Conservation (phyloP, 2,329 filamentous ascomycete genomes). For the Zymoseptoria passerinii region DNA sequence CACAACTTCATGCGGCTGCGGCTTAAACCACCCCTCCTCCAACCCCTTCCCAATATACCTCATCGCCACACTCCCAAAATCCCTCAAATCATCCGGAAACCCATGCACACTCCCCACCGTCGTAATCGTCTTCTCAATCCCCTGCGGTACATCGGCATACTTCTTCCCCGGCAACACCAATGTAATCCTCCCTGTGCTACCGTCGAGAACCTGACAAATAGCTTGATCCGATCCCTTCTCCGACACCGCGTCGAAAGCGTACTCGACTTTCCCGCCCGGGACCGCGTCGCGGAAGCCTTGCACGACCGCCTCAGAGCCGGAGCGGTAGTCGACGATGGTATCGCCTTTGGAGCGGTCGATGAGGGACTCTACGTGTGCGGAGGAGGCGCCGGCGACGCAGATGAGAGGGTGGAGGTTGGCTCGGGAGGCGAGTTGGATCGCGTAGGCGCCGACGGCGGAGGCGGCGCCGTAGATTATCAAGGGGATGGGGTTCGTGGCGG, state of each 20-base stretch:
- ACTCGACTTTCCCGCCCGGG: conserved; percentile 18
- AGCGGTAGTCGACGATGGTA: conserved; percentile 52
- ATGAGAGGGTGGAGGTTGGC: conserved; percentile 55
- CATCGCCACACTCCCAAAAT: conserved; percentile 30
- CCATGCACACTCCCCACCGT: conserved; percentile 28
- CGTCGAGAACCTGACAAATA: conserved; percentile 32
- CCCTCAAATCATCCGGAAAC: conserved; percentile 23
- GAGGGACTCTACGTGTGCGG: conserved; percentile 43
- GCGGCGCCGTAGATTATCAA: conserved; percentile 44
- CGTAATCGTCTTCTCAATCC: conserved; percentile 33
- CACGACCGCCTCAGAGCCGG: conserved; percentile 25
- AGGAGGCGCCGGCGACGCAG: conserved; percentile 48
- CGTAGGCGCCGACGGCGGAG: conserved; percentile 51
- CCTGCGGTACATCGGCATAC: conserved; percentile 35
- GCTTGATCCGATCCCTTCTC: conserved; percentile 30
- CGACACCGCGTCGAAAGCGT: conserved; percentile 29
- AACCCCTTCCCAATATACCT: conserved; percentile 27
- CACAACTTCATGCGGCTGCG: conserved; percentile 41
- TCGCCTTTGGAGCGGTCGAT: conserved; percentile 50
- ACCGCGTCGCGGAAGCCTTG: conserved; percentile 24
- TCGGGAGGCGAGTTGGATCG: conserved; percentile 46
- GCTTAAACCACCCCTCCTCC: conserved; percentile 31
- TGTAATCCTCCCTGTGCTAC: conserved; percentile 26
- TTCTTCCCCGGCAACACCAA: conserved; percentile 31
- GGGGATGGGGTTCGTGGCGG: conserved; percentile 22